Evolutionary conservation across 345 rosid genomes (phyloP).

Genomic region (Rhodamnia argentea): DNA sequence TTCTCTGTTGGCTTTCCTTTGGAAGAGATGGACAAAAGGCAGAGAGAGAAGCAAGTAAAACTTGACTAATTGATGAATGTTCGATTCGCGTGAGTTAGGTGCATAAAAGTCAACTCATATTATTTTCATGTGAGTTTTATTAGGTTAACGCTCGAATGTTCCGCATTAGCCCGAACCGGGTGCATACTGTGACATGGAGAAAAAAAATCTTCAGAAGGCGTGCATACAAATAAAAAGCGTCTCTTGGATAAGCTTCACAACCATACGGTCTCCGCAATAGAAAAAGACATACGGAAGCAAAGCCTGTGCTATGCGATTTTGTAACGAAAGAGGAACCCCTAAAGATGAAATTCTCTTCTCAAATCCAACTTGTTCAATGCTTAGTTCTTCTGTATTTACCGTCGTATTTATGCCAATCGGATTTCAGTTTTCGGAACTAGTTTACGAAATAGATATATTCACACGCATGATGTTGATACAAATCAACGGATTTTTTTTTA

Average conservation of each 20-base stretch:
- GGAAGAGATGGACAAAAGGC: too few relatives aligned
- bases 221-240: too few relatives aligned
- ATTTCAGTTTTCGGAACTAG: too few relatives aligned
- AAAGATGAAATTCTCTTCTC: not conserved
- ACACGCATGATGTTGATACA: too few relatives aligned
- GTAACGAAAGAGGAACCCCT: too few relatives aligned
- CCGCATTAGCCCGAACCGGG: not conserved
- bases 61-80: too few relatives aligned
- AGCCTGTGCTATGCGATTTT: not conserved
- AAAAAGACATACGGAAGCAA: not conserved
- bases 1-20: too few relatives aligned
- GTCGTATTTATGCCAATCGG: too few relatives aligned
- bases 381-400: too few relatives aligned
- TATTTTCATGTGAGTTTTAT: not conserved
- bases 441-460: too few relatives aligned
- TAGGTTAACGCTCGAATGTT: not conserved
- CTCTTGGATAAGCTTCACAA: not conserved
- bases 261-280: not conserved
- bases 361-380: not conserved
- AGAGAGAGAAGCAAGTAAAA: too few relatives aligned
- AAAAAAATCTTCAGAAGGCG: not conserved
- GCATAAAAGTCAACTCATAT: not conserved
- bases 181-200: not conserved
- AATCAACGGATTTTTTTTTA: not conserved
- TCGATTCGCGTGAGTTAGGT: too few relatives aligned